Base-by-base conservation (phyloP, 2,329 filamentous ascomycete genomes). In the Cytospora leucostoma region DNA sequence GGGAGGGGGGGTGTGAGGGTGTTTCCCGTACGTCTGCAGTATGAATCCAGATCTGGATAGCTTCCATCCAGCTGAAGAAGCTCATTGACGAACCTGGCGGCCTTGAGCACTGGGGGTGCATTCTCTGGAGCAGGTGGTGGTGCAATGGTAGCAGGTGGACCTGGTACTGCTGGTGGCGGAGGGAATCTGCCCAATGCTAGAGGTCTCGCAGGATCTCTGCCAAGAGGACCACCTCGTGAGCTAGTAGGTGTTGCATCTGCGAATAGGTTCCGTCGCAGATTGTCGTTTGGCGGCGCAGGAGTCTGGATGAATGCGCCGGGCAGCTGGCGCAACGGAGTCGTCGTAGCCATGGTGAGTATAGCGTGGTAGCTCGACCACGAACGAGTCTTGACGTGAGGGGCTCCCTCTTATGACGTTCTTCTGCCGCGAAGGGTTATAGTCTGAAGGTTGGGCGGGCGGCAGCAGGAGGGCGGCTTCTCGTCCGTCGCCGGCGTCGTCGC, bases 11-110 rank as follows among this genome's bases (percentile, higher is more conserved):
- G 27, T n/a, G 27, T 2, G 27, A 4, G 27, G 27, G 2, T 27
- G 27, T 27, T 4, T 27, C 27, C 91, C 44, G 82, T 82, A 95
- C 93, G 92, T 77, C 88, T 87, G 71, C 96, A 88, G 78, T 97
- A 97, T 63, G 86, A 90, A 74, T 98, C 94, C 19, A 99, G 80
- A 67, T 96, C 92, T 7, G 93, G 93, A 72, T 92, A 99, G 72
- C 86, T 87, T 70, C 88, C 87, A 72, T 98, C 94, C 64, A 84
- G 81, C 64, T 86, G 82, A 52, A 98, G 79, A 52, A 90, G 88
- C 68, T 88, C 84, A 75, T 96, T 96, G 74, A 99, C 89, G 21
- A 90, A 93, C 68, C 83, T 84, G 54, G 93, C 92, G 21, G 92
- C 95, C 75, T 92, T 90, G 68, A 91, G 84, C 65, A 96, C 84